These are phyloP conservation scores for Clavulina sp. DNA, from an alignment of 768 basidiomycete species.

Conservation along the genomic window DNA sequence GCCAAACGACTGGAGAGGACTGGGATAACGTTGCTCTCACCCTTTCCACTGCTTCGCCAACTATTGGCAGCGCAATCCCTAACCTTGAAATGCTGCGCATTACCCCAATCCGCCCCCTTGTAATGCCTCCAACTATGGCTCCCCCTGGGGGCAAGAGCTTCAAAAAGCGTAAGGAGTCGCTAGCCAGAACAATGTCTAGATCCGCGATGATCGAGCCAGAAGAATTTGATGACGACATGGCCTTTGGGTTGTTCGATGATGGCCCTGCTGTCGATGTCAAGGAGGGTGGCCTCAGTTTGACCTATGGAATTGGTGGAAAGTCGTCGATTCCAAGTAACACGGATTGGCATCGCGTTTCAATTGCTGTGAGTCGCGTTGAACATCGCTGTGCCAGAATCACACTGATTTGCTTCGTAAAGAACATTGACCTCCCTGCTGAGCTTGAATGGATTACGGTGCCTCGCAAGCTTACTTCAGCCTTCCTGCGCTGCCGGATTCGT, in stretches of 20 bases:
- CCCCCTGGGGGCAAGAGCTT: too few relatives aligned
- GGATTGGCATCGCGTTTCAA: constrained; percentile 9
- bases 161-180: too few relatives aligned
- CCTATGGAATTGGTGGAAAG: constrained; percentile 9
- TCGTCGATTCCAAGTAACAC: constrained; percentile 9
- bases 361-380: too few relatives aligned
- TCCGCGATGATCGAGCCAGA: too few relatives aligned
- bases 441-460: constrained; percentile 12
- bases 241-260: too few relatives aligned
- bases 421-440: constrained; percentile 9
- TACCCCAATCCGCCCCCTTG: too few relatives aligned
- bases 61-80: constrained; percentile 8
- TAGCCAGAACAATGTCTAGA: too few relatives aligned
- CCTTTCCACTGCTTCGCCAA: constrained; percentile 12
- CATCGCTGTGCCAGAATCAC: too few relatives aligned
- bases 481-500: neutral
- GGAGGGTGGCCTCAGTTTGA: neutral
- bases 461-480: neutral
- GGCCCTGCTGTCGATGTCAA: too few relatives aligned
- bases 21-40: constrained; percentile 11
- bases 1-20: constrained; percentile 12
- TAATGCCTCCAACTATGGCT: too few relatives aligned
- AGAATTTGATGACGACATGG: too few relatives aligned
- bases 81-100: constrained; percentile 7
- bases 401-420: too few relatives aligned